Evolutionary conservation across 495 filamentous ascomycete species (phyloP).

Genomic region (Acidomyces sp.): DNA sequence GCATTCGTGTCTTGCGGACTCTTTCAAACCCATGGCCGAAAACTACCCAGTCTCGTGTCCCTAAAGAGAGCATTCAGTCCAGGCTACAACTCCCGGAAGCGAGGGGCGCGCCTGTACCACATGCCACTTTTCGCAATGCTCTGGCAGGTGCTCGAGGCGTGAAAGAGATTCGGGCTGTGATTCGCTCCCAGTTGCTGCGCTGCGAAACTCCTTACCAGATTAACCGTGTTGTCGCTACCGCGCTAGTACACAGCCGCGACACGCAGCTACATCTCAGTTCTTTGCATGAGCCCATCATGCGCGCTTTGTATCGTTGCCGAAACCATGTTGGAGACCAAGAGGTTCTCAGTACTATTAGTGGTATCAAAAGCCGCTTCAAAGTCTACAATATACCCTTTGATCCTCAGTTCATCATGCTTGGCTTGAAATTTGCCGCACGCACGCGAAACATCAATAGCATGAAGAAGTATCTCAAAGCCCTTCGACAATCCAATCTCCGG

Average conservation of each 20-base stretch:
- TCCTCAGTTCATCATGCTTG: slow-evolving; percentile 11
- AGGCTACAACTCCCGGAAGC: neutral
- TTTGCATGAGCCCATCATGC: slow-evolving; percentile 15
- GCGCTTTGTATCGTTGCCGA: slow-evolving; percentile 19
- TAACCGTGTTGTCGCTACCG: slow-evolving; percentile 11
- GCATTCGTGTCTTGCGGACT: slow-evolving; percentile 3
- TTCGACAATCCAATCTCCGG: neutral
- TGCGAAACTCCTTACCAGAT: slow-evolving; percentile 16
- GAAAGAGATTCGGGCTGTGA: slow-evolving; percentile 12
- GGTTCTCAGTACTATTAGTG: slow-evolving; percentile 17
- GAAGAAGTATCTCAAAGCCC: slow-evolving; percentile 18
- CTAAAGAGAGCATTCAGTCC: neutral
- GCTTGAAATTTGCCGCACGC: slow-evolving; percentile 21
- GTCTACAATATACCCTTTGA: slow-evolving; percentile 7
- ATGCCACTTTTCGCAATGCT: slow-evolving; percentile 6
- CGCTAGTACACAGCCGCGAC: slow-evolving; percentile 7
- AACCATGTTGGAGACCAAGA: slow-evolving; percentile 9
- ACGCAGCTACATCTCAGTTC: neutral
- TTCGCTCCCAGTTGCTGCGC: slow-evolving; percentile 16
- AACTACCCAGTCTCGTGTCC: neutral
- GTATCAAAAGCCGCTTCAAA: slow-evolving; percentile 14
- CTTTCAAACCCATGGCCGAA: slow-evolving; percentile 18
- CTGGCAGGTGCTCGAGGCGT: neutral
- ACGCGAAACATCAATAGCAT: slow-evolving; percentile 13
- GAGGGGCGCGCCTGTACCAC: slow-evolving; percentile 4